Evolutionary conservation across 345 rosid species (phyloP), one percentile per base, ranked within the genome.

Genomic region (Syzygium grande): DNA sequence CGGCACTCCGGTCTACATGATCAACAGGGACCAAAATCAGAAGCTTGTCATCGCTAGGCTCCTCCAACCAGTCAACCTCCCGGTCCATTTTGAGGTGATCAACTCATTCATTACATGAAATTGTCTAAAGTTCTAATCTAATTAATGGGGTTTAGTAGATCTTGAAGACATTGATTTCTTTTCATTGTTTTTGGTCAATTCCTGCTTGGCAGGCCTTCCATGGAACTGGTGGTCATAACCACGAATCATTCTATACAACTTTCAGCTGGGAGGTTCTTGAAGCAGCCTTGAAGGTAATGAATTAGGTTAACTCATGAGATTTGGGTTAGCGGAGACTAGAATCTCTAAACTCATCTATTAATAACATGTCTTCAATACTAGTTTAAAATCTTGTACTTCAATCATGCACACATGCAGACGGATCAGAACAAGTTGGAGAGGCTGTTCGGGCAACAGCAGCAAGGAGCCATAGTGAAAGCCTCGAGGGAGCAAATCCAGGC

Each of bases 241-340:
- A 91, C 9, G 89, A 93, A 30, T 93, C 94, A 2, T 88, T 90
- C 84, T 90, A 79, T 89, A 86, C 51, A 3, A 88, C 91, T 79
- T 93, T 94, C 89, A 93, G 95, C 89, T 65, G 86, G 59, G 94
- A 92, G 29, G 89, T 94, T 38, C 94, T 93, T 38, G 95, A 94
- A 91, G 90, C 95, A 19, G 90, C 95, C 84, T 85, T 93, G 4
- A 88, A 93, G 85, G 97, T 92, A 54, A 21, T 54, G 27, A 17
- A 43, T 38, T 34, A 22, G 11, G 34, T 27, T 34, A 34, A 68
- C 38, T 21, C 79, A 34, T 10, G 79, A 17, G 38, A 21, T 34
- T 68, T 54, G 4, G 23, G 58, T 54, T 19, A 7, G 23, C 58
- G 58, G 10, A 7, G 10, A 54, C 23, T 2, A 54, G 23, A 19